phyloP scores from a whole-genome alignment of 495 filamentous ascomycete genomes.

The Physcia stellaris region DNA sequence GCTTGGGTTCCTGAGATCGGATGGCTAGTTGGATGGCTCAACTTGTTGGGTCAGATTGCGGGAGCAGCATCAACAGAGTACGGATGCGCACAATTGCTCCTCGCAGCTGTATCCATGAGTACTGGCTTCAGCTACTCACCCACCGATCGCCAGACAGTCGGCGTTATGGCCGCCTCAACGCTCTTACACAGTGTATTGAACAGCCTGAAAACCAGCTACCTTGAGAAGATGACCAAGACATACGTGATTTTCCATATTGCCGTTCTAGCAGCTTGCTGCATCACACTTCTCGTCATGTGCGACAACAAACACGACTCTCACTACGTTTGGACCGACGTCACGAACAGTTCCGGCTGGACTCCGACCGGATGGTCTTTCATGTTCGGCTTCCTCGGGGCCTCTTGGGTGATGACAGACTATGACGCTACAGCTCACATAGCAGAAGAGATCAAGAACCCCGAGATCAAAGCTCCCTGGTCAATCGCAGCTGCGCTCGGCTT shows the following conservation, averaged over 20 bases:
- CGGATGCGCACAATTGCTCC: slow-evolving; percentile 51
- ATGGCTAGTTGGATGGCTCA: slow-evolving; percentile 49
- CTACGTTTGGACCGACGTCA: slow-evolving; percentile 52
- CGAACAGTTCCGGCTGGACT: slow-evolving; percentile 45
- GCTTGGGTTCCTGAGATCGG: slow-evolving; percentile 25
- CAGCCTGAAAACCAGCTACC: slow-evolving; percentile 42
- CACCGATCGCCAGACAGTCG: slow-evolving; percentile 37
- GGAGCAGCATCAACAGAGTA: slow-evolving; percentile 56
- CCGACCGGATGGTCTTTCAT: slow-evolving; percentile 53
- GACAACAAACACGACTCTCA: slow-evolving; percentile 42
- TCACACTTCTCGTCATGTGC: slow-evolving; percentile 44
- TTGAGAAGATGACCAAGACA: slow-evolving; percentile 49
- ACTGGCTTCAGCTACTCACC: slow-evolving; percentile 39
- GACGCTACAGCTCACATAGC: slow-evolving; percentile 48
- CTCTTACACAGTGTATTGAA: slow-evolving; percentile 42
- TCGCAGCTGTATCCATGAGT: slow-evolving; percentile 51
- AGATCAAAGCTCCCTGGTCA: slow-evolving; percentile 45
- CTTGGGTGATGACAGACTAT: slow-evolving; percentile 39
- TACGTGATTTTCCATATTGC: slow-evolving; percentile 54
- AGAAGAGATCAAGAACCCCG: slow-evolving; percentile 47
- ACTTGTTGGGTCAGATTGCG: slow-evolving; percentile 50
- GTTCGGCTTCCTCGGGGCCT: slow-evolving; percentile 55
- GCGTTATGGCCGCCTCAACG: slow-evolving; percentile 46
- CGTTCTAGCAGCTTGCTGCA: slow-evolving; percentile 42
- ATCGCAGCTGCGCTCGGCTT: slow-evolving; percentile 45